A percentile compares a stretch with the other conserved stretches of the same genome.
phyloP scores from a whole-genome alignment of 257 asterid species.

The Solanum okadae region DNA sequence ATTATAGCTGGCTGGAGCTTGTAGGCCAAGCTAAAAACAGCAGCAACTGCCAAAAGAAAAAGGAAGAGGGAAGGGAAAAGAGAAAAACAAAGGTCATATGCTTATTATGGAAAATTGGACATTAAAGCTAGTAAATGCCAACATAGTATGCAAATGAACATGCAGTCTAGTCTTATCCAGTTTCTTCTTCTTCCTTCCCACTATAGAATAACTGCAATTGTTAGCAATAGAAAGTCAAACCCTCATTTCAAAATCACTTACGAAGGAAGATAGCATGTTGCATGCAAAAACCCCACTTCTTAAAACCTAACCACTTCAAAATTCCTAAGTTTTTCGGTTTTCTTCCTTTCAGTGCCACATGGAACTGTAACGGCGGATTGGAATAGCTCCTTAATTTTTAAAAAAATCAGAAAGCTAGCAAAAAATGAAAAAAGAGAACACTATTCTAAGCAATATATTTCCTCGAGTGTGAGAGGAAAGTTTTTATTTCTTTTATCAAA shows the following conservation, averaged over 20 bases:
- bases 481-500: neutral
- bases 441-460: neutral
- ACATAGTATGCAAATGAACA: neutral
- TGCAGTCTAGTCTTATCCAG: neutral
- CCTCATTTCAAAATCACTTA: neutral
- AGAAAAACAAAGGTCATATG: neutral
- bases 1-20: slow-evolving; percentile 96
- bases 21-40: slow-evolving; percentile 87
- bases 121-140: neutral
- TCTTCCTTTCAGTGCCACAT: neutral
- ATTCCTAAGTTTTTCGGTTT: neutral
- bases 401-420: neutral
- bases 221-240: neutral
- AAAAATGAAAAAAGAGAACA: neutral
- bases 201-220: neutral
- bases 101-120: neutral
- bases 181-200: neutral
- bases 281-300: neutral
- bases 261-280: neutral
- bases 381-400: neutral
- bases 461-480: neutral
- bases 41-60: slow-evolving; percentile 59
- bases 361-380: neutral
- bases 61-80: neutral
- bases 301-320: neutral